Evolutionary conservation across 257 asterid species (phyloP), one percentile per base, ranked within the genome.

Genomic region (Penstemon newberryi): DNA sequence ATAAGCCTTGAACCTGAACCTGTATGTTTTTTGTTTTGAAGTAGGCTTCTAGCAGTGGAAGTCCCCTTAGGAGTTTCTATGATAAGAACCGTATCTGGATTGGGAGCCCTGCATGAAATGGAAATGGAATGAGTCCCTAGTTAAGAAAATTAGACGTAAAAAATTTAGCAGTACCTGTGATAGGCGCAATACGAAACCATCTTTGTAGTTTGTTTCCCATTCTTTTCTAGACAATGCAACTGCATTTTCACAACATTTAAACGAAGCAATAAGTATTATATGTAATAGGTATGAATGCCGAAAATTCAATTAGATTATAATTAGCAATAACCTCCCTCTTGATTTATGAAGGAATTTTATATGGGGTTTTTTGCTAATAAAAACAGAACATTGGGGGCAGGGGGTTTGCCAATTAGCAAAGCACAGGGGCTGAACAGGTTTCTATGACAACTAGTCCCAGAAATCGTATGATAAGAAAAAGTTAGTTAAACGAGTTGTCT

Each of bases 111-210:
- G 76, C 76, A 67, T 63, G 65, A 65, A 18, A 39, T 12, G 55
- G 38, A 18, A 66, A 44, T 25, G 2, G 33, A 25, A 25, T 25
- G 33, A 25, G 33, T 25, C 33, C 33, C 33, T 25, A 46, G 44
- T 12, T 36, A 10, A 41, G 3, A 13, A 33, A 3, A 8, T 3
- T 53, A 51, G 60, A 64, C 43, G 19, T 3, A 65, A 40, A 33
- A 66, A 59, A 60, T 46, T 63, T 51, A 70, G 49, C 56, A 69
- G 55, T 89, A 94, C 99, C 98, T 86, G 90, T 94, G 99, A 78
- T 85, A 94, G 41, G 99, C 90, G 47, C 98, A 94, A 70, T 89
- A 94, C 8, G 98, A 94, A 39, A 94, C 95, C 99, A 87, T 91
- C 81, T 87, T 91, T 25, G 96, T 94, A 36, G 82, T 62, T 71